Evolutionary conservation across 768 basidiomycete genomes (phyloP).

Genomic region (Neoboletus subvelutipes): DNA sequence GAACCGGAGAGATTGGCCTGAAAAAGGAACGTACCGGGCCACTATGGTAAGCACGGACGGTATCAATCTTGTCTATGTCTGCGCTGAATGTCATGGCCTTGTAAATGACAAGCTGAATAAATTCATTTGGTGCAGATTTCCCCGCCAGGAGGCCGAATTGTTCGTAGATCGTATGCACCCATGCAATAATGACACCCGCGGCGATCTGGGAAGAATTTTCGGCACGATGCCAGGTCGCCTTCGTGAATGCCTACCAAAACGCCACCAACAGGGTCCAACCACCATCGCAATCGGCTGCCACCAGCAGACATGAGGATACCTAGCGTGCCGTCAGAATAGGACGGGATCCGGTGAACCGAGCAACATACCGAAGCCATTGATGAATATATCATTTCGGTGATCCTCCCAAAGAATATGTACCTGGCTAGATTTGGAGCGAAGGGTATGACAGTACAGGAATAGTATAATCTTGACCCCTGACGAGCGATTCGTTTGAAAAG

Average conservation of each 20-base stretch:
- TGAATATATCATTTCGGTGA: conserved; percentile 89
- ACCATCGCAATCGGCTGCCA: conserved; percentile 80
- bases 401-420: conserved; percentile 97
- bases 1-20: background rate
- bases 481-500: background rate
- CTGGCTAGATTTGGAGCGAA: conserved; percentile 83
- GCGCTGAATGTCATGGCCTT: conserved; percentile 85
- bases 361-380: conserved; percentile 69
- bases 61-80: conserved; percentile 85
- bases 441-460: conserved; percentile 82
- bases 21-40: conserved; percentile 53
- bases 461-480: conserved; percentile 80
- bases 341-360: background rate
- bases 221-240: background rate
- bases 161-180: conserved; percentile 70
- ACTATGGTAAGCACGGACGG: conserved; percentile 91
- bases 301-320: conserved; percentile 82
- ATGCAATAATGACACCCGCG: conserved; percentile 74
- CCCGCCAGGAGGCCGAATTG: conserved; percentile 90
- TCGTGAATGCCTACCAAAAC: conserved; percentile 54
- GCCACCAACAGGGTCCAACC: conserved; percentile 79
- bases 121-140: conserved; percentile 88
- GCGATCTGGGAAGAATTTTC: conserved; percentile 53
- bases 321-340: conserved; percentile 28
- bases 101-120: conserved; percentile 88